phyloP scores from a whole-genome alignment of 345 rosid species.

The Bretschneidera sinensis region DNA sequence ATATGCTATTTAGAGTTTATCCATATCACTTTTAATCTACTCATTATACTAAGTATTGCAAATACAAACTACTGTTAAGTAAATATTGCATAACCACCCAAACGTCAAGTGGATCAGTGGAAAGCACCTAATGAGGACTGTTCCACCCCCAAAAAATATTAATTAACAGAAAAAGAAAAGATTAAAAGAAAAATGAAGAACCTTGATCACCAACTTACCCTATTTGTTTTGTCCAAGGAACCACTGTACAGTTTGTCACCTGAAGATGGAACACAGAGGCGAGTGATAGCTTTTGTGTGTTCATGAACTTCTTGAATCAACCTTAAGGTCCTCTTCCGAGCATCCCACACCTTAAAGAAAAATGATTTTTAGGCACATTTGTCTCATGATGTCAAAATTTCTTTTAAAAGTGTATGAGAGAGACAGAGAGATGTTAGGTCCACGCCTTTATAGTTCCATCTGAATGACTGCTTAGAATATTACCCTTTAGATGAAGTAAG shows the following conservation, averaged over 20 bases:
- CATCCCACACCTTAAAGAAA: slow-evolving; percentile 46
- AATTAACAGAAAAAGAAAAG: background rate
- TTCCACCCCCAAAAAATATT: no score
- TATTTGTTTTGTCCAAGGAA: slow-evolving; percentile 59
- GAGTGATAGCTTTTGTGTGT: slow-evolving; percentile 54
- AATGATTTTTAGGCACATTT: background rate
- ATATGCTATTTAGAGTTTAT: no score
- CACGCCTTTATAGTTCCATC: slow-evolving; percentile 70
- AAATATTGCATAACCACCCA: no score
- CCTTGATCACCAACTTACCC: slow-evolving; percentile 32
- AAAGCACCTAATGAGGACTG: no score
- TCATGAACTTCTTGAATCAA: slow-evolving; percentile 51
- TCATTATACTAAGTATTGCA: no score
- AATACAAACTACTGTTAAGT: no score
- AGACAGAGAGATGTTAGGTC: background rate
- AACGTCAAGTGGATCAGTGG: no score
- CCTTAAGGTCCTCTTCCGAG: slow-evolving; percentile 40
- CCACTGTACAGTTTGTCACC: slow-evolving; percentile 59
- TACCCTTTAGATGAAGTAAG: slow-evolving; percentile 39
- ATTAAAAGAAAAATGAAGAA: background rate
- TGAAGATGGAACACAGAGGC: slow-evolving; percentile 43
- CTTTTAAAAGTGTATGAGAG: background rate
- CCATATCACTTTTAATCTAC: no score
- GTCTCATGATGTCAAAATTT: background rate
- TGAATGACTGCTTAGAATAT: slow-evolving; percentile 55